These are phyloP conservation scores for Neltuma alba DNA, from an alignment of 306 rosid genomes.

Conservation along the genomic window DNA sequence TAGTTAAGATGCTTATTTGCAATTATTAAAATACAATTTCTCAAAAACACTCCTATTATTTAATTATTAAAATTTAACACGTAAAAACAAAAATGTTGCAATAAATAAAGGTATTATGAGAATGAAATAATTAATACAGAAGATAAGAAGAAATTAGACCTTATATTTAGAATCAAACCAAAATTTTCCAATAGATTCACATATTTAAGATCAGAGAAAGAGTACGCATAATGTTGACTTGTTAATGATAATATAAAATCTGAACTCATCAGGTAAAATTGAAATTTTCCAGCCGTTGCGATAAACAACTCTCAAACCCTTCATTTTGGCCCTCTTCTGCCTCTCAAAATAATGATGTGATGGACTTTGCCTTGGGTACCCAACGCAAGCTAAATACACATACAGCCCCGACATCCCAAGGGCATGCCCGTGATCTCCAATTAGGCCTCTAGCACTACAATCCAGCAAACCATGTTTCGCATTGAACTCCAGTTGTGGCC, in stretches of 20 bases:
- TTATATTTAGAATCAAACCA: not conserved
- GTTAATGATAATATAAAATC: not conserved
- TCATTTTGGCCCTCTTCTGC: not conserved
- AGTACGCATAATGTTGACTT: not conserved
- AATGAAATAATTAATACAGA: too few species aligned
- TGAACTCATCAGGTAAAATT: not conserved
- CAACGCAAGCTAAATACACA: not conserved
- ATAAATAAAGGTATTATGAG: not conserved
- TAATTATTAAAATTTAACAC: too few species aligned
- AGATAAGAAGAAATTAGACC: not conserved
- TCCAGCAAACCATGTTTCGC: constrained; percentile 7
- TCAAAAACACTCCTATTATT: too few species aligned
- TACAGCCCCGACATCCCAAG: not conserved
- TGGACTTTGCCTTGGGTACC: not conserved
- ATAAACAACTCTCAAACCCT: not conserved
- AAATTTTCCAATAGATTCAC: too few species aligned
- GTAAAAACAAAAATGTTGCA: too few species aligned
- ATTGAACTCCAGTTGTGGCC: not conserved
- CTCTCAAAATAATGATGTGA: not conserved
- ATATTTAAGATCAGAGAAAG: not conserved
- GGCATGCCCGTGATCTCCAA: not conserved
- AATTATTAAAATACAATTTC: too few species aligned
- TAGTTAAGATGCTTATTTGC: too few species aligned
- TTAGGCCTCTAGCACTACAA: not conserved
- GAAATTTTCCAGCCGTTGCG: not conserved